A percentile compares a stretch with the other conserved stretches of the same genome.
phyloP scores from a whole-genome alignment of 495 filamentous ascomycete species.

The Xylaria sp. region DNA sequence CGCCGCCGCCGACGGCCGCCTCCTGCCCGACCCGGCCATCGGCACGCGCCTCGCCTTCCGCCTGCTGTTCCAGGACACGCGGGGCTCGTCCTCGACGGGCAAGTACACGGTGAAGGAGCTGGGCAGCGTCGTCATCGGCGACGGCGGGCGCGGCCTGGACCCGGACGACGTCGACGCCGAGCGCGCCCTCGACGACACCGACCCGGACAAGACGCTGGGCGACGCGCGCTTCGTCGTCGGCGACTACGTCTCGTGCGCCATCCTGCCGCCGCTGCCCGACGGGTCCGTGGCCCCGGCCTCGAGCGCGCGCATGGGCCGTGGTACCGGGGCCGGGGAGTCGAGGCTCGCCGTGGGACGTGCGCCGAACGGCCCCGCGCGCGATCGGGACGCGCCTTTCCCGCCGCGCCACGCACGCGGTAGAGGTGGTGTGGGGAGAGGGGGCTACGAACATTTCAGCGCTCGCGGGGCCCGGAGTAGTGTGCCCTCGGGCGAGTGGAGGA shows the following conservation, averaged over 20 bases:
- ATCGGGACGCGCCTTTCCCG: constrained; percentile 27
- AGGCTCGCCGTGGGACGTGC: constrained; percentile 48
- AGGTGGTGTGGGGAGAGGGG: constrained; percentile 39
- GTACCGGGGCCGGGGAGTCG: constrained; percentile 46
- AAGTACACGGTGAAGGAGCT: constrained; percentile 78
- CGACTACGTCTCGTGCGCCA: constrained; percentile 83
- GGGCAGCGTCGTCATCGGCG: constrained; percentile 80
- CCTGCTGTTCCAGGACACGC: constrained; percentile 83
- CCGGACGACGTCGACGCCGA: constrained; percentile 35
- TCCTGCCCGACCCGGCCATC: constrained; percentile 76
- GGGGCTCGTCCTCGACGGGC: constrained; percentile 52
- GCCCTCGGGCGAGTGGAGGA: constrained; percentile 65
- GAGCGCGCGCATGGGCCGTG: constrained; percentile 46
- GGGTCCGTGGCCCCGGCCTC: constrained; percentile 71
- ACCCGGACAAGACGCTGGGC: constrained; percentile 70
- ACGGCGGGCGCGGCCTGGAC: constrained; percentile 57
- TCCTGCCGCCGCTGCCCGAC: constrained; percentile 75
- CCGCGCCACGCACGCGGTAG: constrained; percentile 42
- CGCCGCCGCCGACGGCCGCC: constrained; percentile 36
- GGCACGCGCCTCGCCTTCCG: constrained; percentile 87
- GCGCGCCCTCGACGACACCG: constrained; percentile 34
- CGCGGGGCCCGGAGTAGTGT: constrained; percentile 43
- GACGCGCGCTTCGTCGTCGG: constrained; percentile 86
- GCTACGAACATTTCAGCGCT: constrained; percentile 29
- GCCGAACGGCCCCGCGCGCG: constrained; percentile 43